Conservation (phyloP, 2,329 filamentous ascomycete species). For the Ceratocystis destructans region DNA sequence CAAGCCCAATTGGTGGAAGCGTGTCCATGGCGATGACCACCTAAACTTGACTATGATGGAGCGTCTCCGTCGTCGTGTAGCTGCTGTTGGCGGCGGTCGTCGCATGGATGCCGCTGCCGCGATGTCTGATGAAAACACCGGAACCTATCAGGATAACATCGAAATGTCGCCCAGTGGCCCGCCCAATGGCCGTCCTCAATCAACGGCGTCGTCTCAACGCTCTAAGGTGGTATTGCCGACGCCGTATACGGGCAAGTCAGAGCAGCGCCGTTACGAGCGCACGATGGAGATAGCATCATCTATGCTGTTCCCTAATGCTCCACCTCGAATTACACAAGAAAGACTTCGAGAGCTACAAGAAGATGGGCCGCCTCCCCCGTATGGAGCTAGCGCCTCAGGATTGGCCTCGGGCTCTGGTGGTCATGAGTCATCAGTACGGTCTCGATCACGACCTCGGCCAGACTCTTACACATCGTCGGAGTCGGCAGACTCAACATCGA, state of each 20-base stretch:
- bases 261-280: slow-evolving; percentile 33
- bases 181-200: slow-evolving; percentile 1
- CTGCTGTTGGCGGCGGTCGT: slow-evolving; percentile 38
- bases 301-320: slow-evolving; percentile 36
- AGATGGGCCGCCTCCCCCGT: slow-evolving; percentile 33
- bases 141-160: slow-evolving; percentile 14
- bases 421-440: neutral
- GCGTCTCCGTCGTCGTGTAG: slow-evolving; percentile 40
- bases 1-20: slow-evolving; percentile 55
- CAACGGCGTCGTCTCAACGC: neutral
- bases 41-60: slow-evolving; percentile 35
- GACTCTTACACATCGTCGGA: slow-evolving; percentile 32
- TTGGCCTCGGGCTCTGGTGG: slow-evolving; percentile 22
- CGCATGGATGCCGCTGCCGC: slow-evolving; percentile 29
- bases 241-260: slow-evolving; percentile 32
- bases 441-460: slow-evolving; percentile 18
- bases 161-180: slow-evolving; percentile 14
- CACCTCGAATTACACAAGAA: slow-evolving; percentile 24
- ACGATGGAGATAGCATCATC: slow-evolving; percentile 32
- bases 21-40: slow-evolving; percentile 34
- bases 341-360: slow-evolving; percentile 30
- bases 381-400: slow-evolving; percentile 26
- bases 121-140: slow-evolving; percentile 21
- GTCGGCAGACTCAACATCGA: slow-evolving; percentile 30
- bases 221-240: slow-evolving; percentile 20